phyloP scores from a whole-genome alignment of 805 yeast species.

The Teunomyces stri region DNA sequence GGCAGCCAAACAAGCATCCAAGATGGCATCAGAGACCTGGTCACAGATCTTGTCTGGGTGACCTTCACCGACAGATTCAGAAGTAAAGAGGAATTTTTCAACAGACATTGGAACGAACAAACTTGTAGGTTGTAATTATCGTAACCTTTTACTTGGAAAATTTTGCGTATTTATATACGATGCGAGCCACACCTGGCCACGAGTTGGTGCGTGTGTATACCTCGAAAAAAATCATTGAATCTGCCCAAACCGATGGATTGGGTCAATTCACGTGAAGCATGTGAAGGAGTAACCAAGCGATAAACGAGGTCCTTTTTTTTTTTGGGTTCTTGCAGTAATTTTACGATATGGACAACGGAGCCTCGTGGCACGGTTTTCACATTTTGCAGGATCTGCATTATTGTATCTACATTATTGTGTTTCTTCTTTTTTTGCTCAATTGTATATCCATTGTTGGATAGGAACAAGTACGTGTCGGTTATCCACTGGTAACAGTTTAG shows the following conservation, averaged over 20 bases:
- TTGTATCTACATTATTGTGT: too few species aligned
- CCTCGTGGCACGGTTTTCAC: too few species aligned
- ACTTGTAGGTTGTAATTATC: not conserved
- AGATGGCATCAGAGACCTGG: slow-evolving; percentile 97
- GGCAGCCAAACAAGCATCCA: slow-evolving; percentile 93
- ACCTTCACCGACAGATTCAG: slow-evolving; percentile 92
- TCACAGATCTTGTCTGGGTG: slow-evolving; percentile 97
- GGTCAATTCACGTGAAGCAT: slow-evolving; percentile 3
- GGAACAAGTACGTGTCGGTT: too few species aligned
- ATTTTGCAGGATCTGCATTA: too few species aligned
- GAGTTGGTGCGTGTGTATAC: slow-evolving; percentile 1
- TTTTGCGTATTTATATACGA: slow-evolving; percentile 1
- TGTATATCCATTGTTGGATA: too few species aligned
- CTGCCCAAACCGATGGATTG: slow-evolving; percentile 1
- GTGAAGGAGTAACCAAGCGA: not conserved
- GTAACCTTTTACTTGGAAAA: not conserved
- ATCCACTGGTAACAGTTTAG: too few species aligned
- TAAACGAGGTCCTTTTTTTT: not conserved
- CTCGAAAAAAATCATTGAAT: not conserved
- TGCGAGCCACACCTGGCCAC: slow-evolving; percentile 3
- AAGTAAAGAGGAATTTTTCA: slow-evolving; percentile 62
- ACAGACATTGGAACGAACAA: slow-evolving; percentile 7
- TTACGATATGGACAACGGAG: not conserved
- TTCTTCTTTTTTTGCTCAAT: too few species aligned
- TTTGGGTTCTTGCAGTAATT: not conserved